Conservation (phyloP, 192 early-diverging fungal species). For the Dissophora ornata region DNA sequence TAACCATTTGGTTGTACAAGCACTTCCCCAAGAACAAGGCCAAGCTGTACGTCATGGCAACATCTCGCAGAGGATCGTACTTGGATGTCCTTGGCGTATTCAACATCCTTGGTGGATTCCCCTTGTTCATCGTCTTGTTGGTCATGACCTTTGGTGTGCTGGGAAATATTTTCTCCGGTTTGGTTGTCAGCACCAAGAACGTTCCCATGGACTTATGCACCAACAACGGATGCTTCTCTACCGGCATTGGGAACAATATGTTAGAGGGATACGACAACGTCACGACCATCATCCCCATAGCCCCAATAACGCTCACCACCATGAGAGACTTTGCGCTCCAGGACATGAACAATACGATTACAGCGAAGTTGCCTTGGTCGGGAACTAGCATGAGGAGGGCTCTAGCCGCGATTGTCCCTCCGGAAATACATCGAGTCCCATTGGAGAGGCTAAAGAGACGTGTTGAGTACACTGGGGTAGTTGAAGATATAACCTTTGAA, state of each 20-base stretch:
- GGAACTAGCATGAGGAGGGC: background rate
- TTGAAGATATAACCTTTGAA: no score
- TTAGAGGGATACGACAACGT: conserved; percentile 12
- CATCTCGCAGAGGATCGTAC: conserved; percentile 13
- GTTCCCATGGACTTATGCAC: conserved; percentile 6
- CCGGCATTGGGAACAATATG: conserved; percentile 5
- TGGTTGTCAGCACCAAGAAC: conserved; percentile 16
- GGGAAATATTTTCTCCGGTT: conserved; percentile 7
- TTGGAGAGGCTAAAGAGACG: conserved; percentile 7
- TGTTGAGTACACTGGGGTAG: conserved; percentile 11
- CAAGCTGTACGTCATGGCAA: conserved; percentile 24
- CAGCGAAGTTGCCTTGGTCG: conserved; percentile 3
- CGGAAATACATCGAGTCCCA: conserved; percentile 12
- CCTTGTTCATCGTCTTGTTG: conserved; percentile 8
- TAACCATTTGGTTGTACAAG: conserved; percentile 11
- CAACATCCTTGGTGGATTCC: conserved; percentile 18
- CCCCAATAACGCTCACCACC: background rate
- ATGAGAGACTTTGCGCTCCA: no score
- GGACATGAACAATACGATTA: no score
- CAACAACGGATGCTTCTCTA: conserved; percentile 12
- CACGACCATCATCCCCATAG: background rate
- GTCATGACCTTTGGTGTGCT: conserved; percentile 7
- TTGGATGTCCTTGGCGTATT: conserved; percentile 15
- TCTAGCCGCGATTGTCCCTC: background rate
- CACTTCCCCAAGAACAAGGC: conserved; percentile 17